These are phyloP conservation scores for Komagataea norvegica DNA, from an alignment of 1,139 yeast genomes.

Conservation along the genomic window DNA sequence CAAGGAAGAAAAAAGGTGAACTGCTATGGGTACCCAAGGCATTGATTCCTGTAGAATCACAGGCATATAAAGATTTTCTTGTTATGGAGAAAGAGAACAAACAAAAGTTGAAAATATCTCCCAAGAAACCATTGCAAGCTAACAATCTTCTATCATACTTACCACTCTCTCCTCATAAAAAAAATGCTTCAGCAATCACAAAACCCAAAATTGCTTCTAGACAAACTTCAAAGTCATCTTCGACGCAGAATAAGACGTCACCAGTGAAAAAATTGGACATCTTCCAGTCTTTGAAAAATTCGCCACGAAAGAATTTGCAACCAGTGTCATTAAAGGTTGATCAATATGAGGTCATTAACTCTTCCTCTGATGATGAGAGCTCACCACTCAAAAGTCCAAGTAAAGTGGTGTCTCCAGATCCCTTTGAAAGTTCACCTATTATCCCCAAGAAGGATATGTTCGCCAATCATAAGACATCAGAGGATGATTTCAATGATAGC, in stretches of 20 bases:
- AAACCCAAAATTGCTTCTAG: too few relatives aligned
- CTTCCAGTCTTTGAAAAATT: not conserved
- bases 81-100: not conserved
- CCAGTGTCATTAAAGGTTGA: not conserved
- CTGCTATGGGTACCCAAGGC: slow-evolving; percentile 4
- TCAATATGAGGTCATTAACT: too few relatives aligned
- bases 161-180: too few relatives aligned
- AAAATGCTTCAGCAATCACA: too few relatives aligned
- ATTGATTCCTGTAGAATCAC: not conserved
- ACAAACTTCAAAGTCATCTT: not conserved
- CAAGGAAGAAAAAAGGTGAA: slow-evolving; percentile 10
- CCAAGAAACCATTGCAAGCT: too few relatives aligned
- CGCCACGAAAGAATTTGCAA: slow-evolving; percentile 6
- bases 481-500: not conserved
- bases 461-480: not conserved
- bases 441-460: too few relatives aligned
- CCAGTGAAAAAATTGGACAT: slow-evolving; percentile 2
- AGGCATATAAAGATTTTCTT: not conserved
- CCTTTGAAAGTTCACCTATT: too few relatives aligned
- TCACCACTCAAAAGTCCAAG: slow-evolving; percentile 4
- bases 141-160: too few relatives aligned
- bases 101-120: not conserved
- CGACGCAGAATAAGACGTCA: not conserved
- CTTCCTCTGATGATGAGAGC: not conserved
- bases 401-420: too few relatives aligned